Percentiles rank a stretch among this genome's conserved stretches.
Conservation (phyloP, 2,329 filamentous ascomycete genomes). For the Leptodontidium sp. region DNA sequence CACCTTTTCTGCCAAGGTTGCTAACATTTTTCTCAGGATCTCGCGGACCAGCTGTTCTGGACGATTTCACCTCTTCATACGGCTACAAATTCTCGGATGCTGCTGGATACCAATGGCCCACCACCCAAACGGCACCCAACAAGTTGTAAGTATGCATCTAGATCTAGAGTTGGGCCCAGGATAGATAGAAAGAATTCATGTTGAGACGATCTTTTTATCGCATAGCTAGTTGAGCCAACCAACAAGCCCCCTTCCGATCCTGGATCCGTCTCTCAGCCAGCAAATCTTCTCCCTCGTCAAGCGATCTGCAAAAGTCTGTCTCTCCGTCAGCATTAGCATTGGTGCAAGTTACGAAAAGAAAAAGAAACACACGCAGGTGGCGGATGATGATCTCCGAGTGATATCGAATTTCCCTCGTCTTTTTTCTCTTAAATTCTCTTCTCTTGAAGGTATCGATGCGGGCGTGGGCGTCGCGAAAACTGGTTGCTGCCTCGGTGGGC, state of each 20-base stretch:
- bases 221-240: conserved; percentile 16
- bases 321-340: neutral
- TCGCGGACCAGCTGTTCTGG: conserved; percentile 92
- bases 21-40: conserved; percentile 69
- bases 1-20: neutral
- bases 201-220: conserved; percentile 18
- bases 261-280: neutral
- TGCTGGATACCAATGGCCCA: conserved; percentile 94
- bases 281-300: neutral
- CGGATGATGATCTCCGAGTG: conserved; percentile 7
- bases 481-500: conserved; percentile 15
- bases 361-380: neutral
- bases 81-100: conserved; percentile 98
- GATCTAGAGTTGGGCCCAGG: conserved; percentile 19
- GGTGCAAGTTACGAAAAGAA: neutral
- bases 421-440: conserved; percentile 1
- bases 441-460: conserved; percentile 17
- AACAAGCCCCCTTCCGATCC: neutral
- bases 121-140: conserved; percentile 76
- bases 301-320: neutral
- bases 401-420: conserved; percentile 1
- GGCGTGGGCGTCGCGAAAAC: conserved; percentile 27
- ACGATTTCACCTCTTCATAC: conserved; percentile 97
- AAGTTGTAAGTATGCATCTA: conserved; percentile 72
- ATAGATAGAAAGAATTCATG: conserved; percentile 27